Percentiles rank a stretch among this genome's conserved stretches.
Conservation (phyloP, 2,329 filamentous ascomycete genomes). For the Beauveria varroae region DNA sequence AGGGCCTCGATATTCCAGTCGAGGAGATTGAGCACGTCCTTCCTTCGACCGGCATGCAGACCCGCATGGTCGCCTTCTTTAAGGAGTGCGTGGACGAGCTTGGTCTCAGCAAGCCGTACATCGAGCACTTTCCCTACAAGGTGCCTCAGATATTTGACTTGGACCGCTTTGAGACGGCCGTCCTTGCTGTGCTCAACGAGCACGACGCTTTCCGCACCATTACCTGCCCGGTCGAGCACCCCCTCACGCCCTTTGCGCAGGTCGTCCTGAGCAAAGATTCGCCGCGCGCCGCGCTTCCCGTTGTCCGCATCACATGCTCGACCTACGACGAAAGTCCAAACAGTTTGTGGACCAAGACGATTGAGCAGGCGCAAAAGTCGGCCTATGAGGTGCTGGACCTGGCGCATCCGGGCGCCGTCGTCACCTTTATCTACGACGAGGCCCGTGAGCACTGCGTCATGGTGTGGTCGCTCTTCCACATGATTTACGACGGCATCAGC, state of each 20-base stretch:
- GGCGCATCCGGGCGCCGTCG: constrained; percentile 5
- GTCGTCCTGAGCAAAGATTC: constrained; percentile 4
- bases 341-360: constrained; percentile 10
- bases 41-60: constrained; percentile 8
- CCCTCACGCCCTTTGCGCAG: constrained; percentile 12
- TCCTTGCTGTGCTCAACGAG: constrained; percentile 7
- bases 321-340: constrained; percentile 3
- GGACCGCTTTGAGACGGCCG: constrained; percentile 11
- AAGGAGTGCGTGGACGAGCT: constrained; percentile 9
- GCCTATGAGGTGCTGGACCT: constrained; percentile 7
- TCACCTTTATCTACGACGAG: constrained; percentile 10
- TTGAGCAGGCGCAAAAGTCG: constrained; percentile 6
- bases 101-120: constrained; percentile 3
- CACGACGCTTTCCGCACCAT: constrained; percentile 14
- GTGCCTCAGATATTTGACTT: constrained; percentile 10
- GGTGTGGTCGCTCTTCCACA: constrained; percentile 27
- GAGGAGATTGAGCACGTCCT: constrained; percentile 10
- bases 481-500: constrained; percentile 17
- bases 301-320: constrained; percentile 9
- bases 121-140: constrained; percentile 13
- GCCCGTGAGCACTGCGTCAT: constrained; percentile 15
- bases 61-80: constrained; percentile 11
- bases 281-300: neutral
- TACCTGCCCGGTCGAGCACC: constrained; percentile 10
- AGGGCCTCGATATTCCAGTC: constrained; percentile 1